Evolutionary conservation across 169 alveolate genomes (phyloP).

Genomic region (Eimeria nieschulzi): DNA sequence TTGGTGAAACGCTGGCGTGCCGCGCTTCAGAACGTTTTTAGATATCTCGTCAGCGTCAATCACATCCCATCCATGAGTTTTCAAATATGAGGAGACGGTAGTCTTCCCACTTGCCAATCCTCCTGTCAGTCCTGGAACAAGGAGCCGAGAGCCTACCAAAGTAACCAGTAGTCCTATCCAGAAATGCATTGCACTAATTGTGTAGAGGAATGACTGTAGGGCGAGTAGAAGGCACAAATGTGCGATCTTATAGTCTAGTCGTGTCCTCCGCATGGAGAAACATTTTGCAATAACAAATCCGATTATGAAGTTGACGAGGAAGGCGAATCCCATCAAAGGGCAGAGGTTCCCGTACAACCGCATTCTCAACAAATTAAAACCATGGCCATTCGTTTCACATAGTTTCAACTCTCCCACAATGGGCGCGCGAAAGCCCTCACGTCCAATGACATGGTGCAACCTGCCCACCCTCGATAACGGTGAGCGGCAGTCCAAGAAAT

Average conservation of each 20-base stretch:
- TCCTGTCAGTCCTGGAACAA: slow-evolving; percentile 59
- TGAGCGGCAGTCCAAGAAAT: no score
- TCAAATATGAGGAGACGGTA: slow-evolving; percentile 13
- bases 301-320: neutral
- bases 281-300: slow-evolving; percentile 27
- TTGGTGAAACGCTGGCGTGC: slow-evolving; percentile 45
- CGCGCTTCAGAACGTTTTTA: slow-evolving; percentile 25
- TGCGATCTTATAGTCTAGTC: slow-evolving; percentile 19
- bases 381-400: no score
- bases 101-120: slow-evolving; percentile 49
- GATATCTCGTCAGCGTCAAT: slow-evolving; percentile 50
- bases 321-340: neutral
- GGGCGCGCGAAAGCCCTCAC: no score
- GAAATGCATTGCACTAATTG: neutral
- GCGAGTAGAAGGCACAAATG: neutral
- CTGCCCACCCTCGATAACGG: no score
- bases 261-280: neutral
- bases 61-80: slow-evolving; percentile 37
- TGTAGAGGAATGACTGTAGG: neutral
- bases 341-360: no score
- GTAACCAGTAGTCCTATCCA: neutral
- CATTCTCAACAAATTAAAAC: no score
- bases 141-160: slow-evolving; percentile 13
- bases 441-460: no score
- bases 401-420: no score